These are phyloP conservation scores for Mariannaea sp. DNA, from an alignment of 2,329 filamentous ascomycete genomes.

Conservation along the genomic window DNA sequence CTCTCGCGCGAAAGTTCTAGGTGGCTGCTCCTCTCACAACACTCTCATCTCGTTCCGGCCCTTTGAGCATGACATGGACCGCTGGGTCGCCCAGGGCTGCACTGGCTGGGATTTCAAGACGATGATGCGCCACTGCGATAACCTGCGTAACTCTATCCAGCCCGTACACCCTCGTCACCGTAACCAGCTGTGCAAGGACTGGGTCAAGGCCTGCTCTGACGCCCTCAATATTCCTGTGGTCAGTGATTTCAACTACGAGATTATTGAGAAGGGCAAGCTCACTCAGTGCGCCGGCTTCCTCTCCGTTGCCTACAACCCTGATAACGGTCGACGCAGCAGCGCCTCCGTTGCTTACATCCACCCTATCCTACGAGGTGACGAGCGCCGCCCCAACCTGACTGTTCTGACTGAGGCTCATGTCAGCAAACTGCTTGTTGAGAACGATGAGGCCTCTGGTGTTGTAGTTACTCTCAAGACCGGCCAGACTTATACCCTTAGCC, in stretches of 20 bases:
- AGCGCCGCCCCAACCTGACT: conserved; percentile 82
- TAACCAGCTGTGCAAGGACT: conserved; percentile 91
- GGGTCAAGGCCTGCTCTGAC: conserved; percentile 79
- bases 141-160: conserved; percentile 87
- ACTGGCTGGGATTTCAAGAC: conserved; percentile 86
- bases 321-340: conserved; percentile 81
- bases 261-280: conserved; percentile 72
- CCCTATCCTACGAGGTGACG: conserved; percentile 82
- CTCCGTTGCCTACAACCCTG: conserved; percentile 88
- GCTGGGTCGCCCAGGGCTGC: conserved; percentile 83
- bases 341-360: conserved; percentile 93
- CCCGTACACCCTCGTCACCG: conserved; percentile 83
- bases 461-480: conserved; percentile 65
- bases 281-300: conserved; percentile 86
- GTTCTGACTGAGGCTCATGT: conserved; percentile 89
- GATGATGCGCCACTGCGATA: conserved; percentile 81
- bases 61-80: conserved; percentile 84
- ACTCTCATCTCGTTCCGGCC: conserved; percentile 92
- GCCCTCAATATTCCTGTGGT: conserved; percentile 82
- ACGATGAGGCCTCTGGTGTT: conserved; percentile 74
- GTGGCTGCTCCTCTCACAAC: conserved; percentile 92
- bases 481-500: conserved; percentile 59
- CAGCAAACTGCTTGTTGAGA: conserved; percentile 74
- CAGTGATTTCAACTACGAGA: conserved; percentile 85
- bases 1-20: conserved; percentile 89